Evolutionary conservation across 2,329 filamentous ascomycete genomes (phyloP).

Genomic region (Colletotrichum tanaceti): DNA sequence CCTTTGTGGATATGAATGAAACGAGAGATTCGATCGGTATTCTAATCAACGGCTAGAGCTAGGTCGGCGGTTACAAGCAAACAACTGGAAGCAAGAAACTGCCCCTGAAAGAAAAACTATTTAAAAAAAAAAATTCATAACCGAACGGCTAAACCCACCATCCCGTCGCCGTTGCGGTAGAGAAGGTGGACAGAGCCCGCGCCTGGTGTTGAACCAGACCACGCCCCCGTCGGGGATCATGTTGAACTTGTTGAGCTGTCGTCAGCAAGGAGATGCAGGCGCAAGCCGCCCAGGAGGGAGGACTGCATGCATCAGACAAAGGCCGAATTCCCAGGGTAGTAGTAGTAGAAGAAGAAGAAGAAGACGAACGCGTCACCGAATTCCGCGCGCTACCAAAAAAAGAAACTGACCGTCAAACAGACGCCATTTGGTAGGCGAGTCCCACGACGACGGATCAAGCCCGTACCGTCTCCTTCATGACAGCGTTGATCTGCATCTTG

Average conservation of each 20-base stretch:
- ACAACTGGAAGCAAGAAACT: constrained; percentile 11
- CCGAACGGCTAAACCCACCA: not conserved
- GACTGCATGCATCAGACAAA: constrained; percentile 9
- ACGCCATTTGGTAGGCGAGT: not conserved
- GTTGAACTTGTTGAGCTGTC: constrained; percentile 29
- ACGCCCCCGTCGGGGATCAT: constrained; percentile 9
- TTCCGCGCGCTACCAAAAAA: not conserved
- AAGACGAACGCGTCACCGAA: constrained; percentile 8
- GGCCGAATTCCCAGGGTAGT: not conserved
- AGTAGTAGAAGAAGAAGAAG: not conserved
- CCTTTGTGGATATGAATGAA: constrained; percentile 29
- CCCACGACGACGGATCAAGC: constrained; percentile 7
- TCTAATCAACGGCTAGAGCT: constrained; percentile 41
- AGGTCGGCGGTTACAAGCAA: constrained; percentile 32
- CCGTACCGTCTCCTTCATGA: constrained; percentile 43
- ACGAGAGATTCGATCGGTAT: constrained; percentile 28
- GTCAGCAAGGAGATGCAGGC: constrained; percentile 33
- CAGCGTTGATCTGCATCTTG: constrained; percentile 47
- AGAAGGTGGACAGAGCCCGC: constrained; percentile 11
- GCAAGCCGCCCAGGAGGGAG: constrained; percentile 5
- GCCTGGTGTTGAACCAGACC: constrained; percentile 34
- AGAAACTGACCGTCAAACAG: constrained; percentile 20
- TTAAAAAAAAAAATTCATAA: not conserved
- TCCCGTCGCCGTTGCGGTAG: constrained; percentile 9
- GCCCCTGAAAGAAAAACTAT: constrained; percentile 12